Conservation (phyloP, 225 moss, liverwort and hornwort species). For the Marchantia polymorpha region DNA sequence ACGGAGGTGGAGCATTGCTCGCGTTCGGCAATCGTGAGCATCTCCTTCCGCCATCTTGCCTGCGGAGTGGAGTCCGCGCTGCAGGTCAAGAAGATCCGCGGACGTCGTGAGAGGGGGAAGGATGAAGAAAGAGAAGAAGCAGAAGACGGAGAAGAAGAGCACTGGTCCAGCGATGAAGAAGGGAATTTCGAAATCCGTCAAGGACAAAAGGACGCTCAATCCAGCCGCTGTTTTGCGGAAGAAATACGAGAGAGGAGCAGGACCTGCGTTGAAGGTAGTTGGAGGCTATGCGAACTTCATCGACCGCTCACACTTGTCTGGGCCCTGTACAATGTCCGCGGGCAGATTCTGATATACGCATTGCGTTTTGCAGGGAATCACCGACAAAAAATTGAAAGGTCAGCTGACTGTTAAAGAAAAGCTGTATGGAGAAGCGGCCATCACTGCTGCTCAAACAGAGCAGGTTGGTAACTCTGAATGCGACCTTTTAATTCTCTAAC, state of each 20-base stretch:
- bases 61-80: no score
- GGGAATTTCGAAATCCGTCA: no score
- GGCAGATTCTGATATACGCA: not conserved
- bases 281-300: not conserved
- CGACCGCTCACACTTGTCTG: not conserved
- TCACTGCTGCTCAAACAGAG: slow-evolving; percentile 70
- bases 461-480: slow-evolving; percentile 44
- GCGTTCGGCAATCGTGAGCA: no score
- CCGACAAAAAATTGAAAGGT: slow-evolving; percentile 66
- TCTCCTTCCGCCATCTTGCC: no score
- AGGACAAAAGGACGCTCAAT: no score
- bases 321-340: not conserved
- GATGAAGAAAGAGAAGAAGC: no score
- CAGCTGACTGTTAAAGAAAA: slow-evolving; percentile 58
- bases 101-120: no score
- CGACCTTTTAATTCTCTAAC: not conserved
- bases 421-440: slow-evolving; percentile 68
- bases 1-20: no score
- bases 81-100: no score
- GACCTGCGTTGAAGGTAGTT: not conserved
- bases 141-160: no score
- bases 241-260: slow-evolving; percentile 15
- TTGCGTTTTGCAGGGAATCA: slow-evolving; percentile 52
- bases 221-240: not conserved
- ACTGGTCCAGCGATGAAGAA: no score